phyloP scores from a whole-genome alignment of 805 yeast genomes.

The Metahyphopichia silvanorum region DNA sequence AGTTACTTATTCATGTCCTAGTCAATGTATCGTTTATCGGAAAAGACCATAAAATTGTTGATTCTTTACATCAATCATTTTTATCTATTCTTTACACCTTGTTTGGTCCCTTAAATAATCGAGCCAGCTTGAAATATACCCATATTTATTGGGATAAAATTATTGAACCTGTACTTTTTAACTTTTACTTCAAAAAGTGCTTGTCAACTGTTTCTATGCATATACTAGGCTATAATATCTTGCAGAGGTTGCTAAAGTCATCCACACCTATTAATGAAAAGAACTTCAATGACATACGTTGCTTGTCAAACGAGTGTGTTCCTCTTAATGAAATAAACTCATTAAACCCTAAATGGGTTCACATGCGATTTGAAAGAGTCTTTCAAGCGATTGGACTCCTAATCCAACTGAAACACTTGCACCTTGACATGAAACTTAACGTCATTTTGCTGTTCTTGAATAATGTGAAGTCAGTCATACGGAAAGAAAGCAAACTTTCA shows the following conservation, averaged over 20 bases:
- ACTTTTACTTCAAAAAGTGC: conserved; percentile 32
- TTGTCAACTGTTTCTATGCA: conserved; percentile 19
- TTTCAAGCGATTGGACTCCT: conserved; percentile 20
- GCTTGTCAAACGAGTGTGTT: conserved; percentile 31
- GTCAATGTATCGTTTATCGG: conserved; percentile 15
- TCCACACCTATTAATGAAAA: conserved; percentile 16
- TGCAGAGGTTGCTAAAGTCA: conserved; percentile 22
- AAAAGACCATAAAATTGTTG: conserved; percentile 20
- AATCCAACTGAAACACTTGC: conserved; percentile 20
- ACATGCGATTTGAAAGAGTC: conserved; percentile 25
- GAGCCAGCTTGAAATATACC: conserved; percentile 19
- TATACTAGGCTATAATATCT: conserved; percentile 24
- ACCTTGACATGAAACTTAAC: conserved; percentile 20
- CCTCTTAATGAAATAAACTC: conserved; percentile 27
- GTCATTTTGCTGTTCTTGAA: conserved; percentile 21
- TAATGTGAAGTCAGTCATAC: conserved; percentile 22
- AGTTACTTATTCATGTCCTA: conserved; percentile 27
- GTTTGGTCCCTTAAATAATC: conserved; percentile 13
- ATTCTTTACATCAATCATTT: conserved; percentile 25
- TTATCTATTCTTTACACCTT: conserved; percentile 27
- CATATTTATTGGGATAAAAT: conserved; percentile 38
- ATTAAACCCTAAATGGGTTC: conserved; percentile 33
- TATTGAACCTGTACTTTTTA: conserved; percentile 25
- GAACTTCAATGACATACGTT: conserved; percentile 22
- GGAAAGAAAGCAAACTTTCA: conserved; percentile 26